Base-by-base conservation (phyloP, 805 yeast genomes). In the Sugiyamaella floridensis region DNA sequence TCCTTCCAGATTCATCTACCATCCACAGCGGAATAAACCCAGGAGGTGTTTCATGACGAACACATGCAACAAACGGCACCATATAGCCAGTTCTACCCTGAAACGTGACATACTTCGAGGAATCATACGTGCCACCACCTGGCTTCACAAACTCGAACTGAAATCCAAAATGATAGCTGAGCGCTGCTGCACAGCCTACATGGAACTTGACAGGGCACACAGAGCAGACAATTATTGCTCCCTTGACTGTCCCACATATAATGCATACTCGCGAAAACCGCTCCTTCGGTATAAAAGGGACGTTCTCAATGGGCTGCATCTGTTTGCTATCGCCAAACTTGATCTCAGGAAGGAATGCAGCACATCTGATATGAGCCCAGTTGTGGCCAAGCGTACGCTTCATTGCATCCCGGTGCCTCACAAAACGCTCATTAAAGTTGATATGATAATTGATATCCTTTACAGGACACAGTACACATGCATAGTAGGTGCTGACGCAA, bases 361-460 rank as follows among this genome's bases (percentile, higher is more conserved):
- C 83, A 68, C 97, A 89, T 2, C 79, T 55, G 2, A 84, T 69
- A 70, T 89, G 97, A 34, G 82, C 81, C 97, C 97, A 89, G 53
- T 75, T 73, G 1, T 86, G 86, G 51, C 75, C 78, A 3, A 63
- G 58, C 0, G 93, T 81, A n/a, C 88, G 74, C 61, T 86, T 85
- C 59, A 88, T 65, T 29, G 82, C 86, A 59, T 85, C 90, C 0
- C 86, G 82, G 67, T 67, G 1, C 75, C 75, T 42, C 22, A 37
- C 28, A 14, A 32, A 32, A 2, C 37, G 12, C n/a, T 32, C 37
- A 14, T 32, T 32, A 14, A 32, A 32, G 37, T 32, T 32, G n/a
- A 32, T 71, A 12, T 75, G 81, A 55, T 72, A 70, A 58, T 78
- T 77, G 16, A 70, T 61, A 46, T 80, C 85, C 43, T 77, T 75